Conservation (phyloP, 805 yeast species). For the Wickerhamomyces sydowiorum region DNA sequence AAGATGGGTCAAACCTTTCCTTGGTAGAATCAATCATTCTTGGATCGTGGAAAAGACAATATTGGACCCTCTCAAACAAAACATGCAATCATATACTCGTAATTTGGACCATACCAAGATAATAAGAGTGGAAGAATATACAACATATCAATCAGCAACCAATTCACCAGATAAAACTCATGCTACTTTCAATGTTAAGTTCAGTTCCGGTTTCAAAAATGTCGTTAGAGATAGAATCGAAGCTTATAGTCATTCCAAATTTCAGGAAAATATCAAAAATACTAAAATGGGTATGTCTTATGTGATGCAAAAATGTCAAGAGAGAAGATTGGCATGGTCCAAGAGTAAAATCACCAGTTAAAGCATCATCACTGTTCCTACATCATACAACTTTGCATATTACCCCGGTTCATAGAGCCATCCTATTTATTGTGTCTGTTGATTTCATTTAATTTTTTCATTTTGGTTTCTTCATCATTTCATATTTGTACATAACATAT, state of each 20-base stretch:
- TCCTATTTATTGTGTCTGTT: too few species aligned
- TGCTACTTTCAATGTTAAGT: conserved; percentile 58
- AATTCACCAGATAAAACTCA: conserved; percentile 29
- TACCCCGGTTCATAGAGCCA: too few species aligned
- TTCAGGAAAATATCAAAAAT: conserved; percentile 58
- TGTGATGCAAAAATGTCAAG: conserved; percentile 64
- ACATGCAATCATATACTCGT: conserved; percentile 65
- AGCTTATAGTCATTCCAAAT: conserved; percentile 69
- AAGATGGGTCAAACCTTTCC: conserved; percentile 65
- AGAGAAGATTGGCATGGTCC: conserved; percentile 10
- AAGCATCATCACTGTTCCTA: too few species aligned
- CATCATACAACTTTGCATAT: too few species aligned
- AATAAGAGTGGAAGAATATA: conserved; percentile 72
- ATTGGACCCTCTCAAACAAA: conserved; percentile 54
- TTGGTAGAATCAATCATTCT: conserved; percentile 63
- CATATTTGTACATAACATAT: background rate
- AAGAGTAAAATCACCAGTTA: background rate
- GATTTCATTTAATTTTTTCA: background rate
- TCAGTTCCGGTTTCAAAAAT: conserved; percentile 61
- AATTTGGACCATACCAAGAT: conserved; percentile 81
- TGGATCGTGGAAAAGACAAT: conserved; percentile 80
- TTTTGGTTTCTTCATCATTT: background rate
- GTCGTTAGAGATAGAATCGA: conserved; percentile 75
- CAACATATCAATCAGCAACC: conserved; percentile 42
- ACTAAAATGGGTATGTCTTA: conserved; percentile 69